Evolutionary conservation across 1,284 basidiomycete species (phyloP), one percentile per base, ranked within the genome.

Genomic region (Cryptococcus sp.): DNA sequence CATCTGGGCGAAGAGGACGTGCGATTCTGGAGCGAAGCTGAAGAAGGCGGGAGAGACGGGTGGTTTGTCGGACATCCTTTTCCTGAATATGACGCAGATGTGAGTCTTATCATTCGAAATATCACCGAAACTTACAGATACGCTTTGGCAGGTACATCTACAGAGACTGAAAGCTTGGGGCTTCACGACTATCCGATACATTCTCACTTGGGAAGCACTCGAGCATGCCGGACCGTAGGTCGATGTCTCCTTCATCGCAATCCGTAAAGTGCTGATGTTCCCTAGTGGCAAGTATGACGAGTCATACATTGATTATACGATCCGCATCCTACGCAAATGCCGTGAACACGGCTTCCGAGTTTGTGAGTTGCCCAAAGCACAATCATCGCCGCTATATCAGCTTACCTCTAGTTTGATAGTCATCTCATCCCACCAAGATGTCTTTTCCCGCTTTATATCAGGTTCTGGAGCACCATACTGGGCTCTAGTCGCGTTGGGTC

Each of bases 151-250:
- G 78, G 81, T 89, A 20, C 95, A 99, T 69, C 82, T 98, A 3
- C 83, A 87, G 8, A 82, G 95, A 17, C 79, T 99, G 25, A 83
- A 84, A 61, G 88, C 88, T 0, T 98, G 93, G 93, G 95, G 95
- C 0, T 98, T 93, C 80, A 97, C 93, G 70, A 82, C 88, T 70
- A 78, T 98, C 13, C 81, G 95, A 47, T 96, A 91, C 73, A 87
- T 93, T 19, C 84, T 97, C 26, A 89, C 89, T 0, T 99, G 95
- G 95, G 95, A 99, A 74, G 85, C 91, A 0, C 77, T 98, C 22
- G 95, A 98, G 76, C 93, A 93, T 75, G 86, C 84, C 57, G 94
- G 93, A 74, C 95, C 95, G 90, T 94, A 75, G 86, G 92, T 88
- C 1, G 10, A 17, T 7, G 11, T n/a, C 5, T 1, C 39, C 34